These are phyloP conservation scores for Pulchroboletus neoregius DNA, from an alignment of 1,284 basidiomycete species.

Conservation along the genomic window DNA sequence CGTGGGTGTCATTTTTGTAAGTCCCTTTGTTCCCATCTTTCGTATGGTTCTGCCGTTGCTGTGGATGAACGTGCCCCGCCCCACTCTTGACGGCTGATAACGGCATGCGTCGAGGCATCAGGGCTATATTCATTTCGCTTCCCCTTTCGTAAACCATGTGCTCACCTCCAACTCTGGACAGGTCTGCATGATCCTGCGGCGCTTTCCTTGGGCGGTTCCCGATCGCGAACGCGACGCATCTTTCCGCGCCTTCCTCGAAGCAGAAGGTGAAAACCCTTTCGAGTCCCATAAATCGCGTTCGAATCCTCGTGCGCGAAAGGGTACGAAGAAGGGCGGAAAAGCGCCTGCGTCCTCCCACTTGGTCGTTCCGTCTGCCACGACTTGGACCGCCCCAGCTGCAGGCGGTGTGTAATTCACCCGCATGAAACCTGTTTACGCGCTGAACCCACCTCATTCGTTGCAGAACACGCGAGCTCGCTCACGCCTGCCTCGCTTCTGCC, in stretches of 20 bases:
- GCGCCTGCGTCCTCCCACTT: slow-evolving; percentile 1
- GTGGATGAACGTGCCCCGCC: background rate
- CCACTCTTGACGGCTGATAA: background rate
- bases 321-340: slow-evolving; percentile 12
- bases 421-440: slow-evolving; percentile 5
- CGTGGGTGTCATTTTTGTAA: slow-evolving; percentile 95
- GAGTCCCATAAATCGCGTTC: slow-evolving; percentile 23
- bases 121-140: slow-evolving; percentile 7
- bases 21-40: slow-evolving; percentile 9
- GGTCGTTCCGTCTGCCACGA: slow-evolving; percentile 4
- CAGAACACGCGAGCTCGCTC: slow-evolving; percentile 19
- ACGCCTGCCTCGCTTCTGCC: slow-evolving; percentile 20
- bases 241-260: slow-evolving; percentile 88
- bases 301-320: slow-evolving; percentile 5
- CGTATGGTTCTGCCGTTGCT: background rate
- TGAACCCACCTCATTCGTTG: slow-evolving; percentile 10
- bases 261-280: slow-evolving; percentile 37
- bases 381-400: slow-evolving; percentile 7
- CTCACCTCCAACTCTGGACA: slow-evolving; percentile 18
- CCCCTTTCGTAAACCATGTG: slow-evolving; percentile 2
- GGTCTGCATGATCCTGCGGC: slow-evolving; percentile 89
- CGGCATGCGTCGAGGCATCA: background rate
- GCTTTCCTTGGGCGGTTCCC: slow-evolving; percentile 99
- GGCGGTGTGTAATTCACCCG: slow-evolving; percentile 22
- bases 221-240: slow-evolving; percentile 91